Evolutionary conservation across 2,329 filamentous ascomycete genomes (phyloP).

Genomic region (Exophiala sp.): DNA sequence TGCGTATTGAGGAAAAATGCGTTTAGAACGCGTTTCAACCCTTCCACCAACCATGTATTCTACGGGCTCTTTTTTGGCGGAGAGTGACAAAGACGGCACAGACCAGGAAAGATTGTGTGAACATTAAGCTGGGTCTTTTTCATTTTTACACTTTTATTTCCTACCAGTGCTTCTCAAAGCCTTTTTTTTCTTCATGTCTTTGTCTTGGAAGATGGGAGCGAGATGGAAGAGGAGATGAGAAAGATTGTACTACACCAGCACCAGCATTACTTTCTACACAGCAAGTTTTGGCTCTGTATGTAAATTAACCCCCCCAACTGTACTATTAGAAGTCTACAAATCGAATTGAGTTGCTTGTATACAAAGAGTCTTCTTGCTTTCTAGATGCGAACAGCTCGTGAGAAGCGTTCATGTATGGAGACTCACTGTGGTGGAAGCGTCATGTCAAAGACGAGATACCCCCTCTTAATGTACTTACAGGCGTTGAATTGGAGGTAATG

Average conservation of each 20-base stretch:
- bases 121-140: background rate
- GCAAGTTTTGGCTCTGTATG: background rate
- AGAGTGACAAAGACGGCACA: background rate
- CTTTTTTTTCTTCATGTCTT: background rate
- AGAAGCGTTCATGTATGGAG: no score
- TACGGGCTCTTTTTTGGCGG: background rate
- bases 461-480: no score
- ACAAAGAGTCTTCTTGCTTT: background rate
- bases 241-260: background rate
- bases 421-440: no score
- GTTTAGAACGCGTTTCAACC: background rate
- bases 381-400: no score
- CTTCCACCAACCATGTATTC: slow-evolving; percentile 3
- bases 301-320: background rate
- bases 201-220: background rate
- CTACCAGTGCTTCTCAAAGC: background rate
- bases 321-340: background rate
- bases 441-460: no score
- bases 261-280: background rate
- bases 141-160: background rate
- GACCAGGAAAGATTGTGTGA: background rate
- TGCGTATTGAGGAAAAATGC: background rate
- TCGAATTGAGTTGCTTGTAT: background rate
- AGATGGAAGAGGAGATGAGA: background rate
- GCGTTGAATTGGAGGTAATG: no score